A percentile compares a stretch with the other conserved stretches of the same genome.
phyloP scores from a whole-genome alignment of 108 stramenopile species.

The Pseudonitzschia multiseries region DNA sequence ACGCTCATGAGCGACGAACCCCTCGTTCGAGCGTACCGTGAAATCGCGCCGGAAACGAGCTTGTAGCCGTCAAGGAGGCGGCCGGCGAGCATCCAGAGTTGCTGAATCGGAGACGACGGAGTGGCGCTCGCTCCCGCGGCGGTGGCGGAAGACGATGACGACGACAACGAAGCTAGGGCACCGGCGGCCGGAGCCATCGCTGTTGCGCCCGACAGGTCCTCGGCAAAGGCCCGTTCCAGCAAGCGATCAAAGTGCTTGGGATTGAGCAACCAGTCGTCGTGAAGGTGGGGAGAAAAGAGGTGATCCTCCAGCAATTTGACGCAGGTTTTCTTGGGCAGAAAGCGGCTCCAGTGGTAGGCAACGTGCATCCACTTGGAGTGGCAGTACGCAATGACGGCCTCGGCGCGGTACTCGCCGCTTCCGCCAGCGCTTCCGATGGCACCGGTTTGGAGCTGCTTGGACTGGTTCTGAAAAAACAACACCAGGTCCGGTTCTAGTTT shows the following conservation, averaged over 20 bases:
- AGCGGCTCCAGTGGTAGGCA: conserved; percentile 32
- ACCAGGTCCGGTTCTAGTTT: conserved; percentile 41
- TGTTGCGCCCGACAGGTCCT: not conserved
- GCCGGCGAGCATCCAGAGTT: conserved; percentile 50
- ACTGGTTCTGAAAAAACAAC: conserved; percentile 35
- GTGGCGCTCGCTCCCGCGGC: not conserved
- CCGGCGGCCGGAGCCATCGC: not conserved
- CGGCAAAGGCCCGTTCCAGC: conserved; percentile 32
- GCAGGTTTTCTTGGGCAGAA: conserved; percentile 32
- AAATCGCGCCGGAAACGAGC: conserved; percentile 37
- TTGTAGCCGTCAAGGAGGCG: conserved; percentile 36
- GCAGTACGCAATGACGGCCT: conserved; percentile 28
- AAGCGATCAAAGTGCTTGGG: conserved; percentile 42
- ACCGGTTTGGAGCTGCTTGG: conserved; percentile 21
- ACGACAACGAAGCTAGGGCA: not conserved
- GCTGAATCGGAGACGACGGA: conserved; percentile 25
- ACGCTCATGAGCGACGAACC: conserved; percentile 29
- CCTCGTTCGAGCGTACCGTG: conserved; percentile 35
- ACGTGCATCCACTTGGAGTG: conserved; percentile 40
- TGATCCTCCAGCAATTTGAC: conserved; percentile 37
- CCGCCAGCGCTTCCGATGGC: too few relatives aligned
- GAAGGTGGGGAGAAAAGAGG: conserved; percentile 38
- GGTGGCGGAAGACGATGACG: not conserved
- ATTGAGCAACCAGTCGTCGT: conserved; percentile 32
- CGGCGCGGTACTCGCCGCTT: conserved; percentile 24